Percentiles rank a stretch among this genome's conserved stretches.
Conservation (phyloP, 768 basidiomycete species). For the Boletus sp. region DNA sequence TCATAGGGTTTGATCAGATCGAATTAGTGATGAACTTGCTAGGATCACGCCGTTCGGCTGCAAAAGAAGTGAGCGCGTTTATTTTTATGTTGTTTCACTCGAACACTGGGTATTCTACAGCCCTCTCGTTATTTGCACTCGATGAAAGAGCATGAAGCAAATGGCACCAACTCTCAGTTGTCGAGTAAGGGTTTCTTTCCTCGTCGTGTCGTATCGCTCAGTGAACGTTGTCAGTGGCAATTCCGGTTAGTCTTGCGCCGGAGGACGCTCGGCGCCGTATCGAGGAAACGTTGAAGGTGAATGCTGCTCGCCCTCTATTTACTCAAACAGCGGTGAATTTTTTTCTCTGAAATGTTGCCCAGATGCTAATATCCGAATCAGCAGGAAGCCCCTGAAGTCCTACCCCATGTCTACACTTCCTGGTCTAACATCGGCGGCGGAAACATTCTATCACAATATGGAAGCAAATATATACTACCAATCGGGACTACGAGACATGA, state of each 20-base stretch:
- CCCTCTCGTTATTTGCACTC: conserved; percentile 11
- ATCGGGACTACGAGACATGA: conserved; percentile 71
- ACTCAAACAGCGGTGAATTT: conserved; percentile 49
- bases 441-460: conserved; percentile 61
- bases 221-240: background rate
- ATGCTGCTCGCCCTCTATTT: conserved; percentile 67
- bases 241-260: conserved; percentile 35
- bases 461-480: conserved; percentile 79
- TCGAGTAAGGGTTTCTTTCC: conserved; percentile 7
- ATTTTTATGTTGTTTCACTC: background rate
- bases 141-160: background rate
- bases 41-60: conserved; percentile 47
- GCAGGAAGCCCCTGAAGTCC: conserved; percentile 55
- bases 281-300: conserved; percentile 56
- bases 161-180: background rate
- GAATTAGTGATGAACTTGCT: conserved; percentile 76
- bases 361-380: conserved; percentile 28
- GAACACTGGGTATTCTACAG: conserved; percentile 7
- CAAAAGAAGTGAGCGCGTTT: conserved; percentile 44
- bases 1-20: conserved; percentile 82
- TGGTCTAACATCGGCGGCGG: conserved; percentile 55
- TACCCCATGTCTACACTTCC: conserved; percentile 90
- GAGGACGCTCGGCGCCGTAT: conserved; percentile 59
- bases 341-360: background rate
- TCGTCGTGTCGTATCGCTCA: background rate